Evolutionary conservation across 257 asterid genomes (phyloP).

Genomic region (Parsonsia alboflavescens): DNA sequence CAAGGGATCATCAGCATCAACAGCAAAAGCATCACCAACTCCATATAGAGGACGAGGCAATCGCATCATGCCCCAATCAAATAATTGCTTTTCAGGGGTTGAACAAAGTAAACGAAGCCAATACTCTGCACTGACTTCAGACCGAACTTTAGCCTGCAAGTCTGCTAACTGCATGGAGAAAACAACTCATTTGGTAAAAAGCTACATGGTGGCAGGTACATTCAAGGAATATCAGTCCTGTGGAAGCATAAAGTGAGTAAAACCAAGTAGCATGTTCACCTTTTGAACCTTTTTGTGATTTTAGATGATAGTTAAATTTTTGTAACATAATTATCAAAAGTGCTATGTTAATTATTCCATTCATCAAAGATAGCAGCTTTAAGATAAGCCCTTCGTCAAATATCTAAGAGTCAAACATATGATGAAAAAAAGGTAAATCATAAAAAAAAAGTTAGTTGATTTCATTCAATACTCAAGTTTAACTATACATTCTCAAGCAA

Average conservation of each 20-base stretch:
- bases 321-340: neutral
- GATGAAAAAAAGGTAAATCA: too few species aligned
- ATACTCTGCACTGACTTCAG: constrained; percentile 88
- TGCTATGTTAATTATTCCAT: neutral
- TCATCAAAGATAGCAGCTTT: neutral
- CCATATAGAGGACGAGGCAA: constrained; percentile 80
- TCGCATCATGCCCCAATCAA: constrained; percentile 99
- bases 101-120: constrained; percentile 91
- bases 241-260: neutral
- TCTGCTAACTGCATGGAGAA: constrained; percentile 56
- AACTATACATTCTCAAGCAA: neutral
- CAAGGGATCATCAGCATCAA: constrained; percentile 82
- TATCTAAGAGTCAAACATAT: neutral
- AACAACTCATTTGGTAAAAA: constrained; percentile 18
- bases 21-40: constrained; percentile 87
- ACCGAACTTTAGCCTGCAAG: constrained; percentile 74
- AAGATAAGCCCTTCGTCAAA: neutral
- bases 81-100: constrained; percentile 82
- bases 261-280: neutral
- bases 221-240: neutral
- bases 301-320: neutral
- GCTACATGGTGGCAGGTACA: neutral
- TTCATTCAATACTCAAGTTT: neutral
- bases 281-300: neutral
- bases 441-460: neutral